Evolutionary conservation across 2,329 filamentous ascomycete genomes (phyloP).

Genomic region (Trichoderma semiorbis): DNA sequence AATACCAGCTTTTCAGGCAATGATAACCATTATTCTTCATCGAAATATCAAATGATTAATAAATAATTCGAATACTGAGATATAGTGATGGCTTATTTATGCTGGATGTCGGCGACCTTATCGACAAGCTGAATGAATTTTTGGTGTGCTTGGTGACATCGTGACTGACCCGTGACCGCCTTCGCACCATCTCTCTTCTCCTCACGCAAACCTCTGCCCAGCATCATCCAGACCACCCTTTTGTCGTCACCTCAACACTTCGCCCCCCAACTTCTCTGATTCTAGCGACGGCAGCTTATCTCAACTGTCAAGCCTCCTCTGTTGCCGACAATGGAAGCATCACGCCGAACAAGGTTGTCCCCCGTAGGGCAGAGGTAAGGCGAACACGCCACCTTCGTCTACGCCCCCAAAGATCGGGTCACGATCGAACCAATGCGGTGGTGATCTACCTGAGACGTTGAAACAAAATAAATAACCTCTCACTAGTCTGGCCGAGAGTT

Average conservation of each 20-base stretch:
- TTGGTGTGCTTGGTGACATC: neutral
- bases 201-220: neutral
- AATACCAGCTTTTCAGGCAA: neutral
- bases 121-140: neutral
- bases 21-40: neutral
- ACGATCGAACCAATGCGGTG: too few relatives aligned
- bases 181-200: neutral
- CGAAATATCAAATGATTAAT: neutral
- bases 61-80: neutral
- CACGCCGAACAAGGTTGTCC: neutral
- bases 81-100: rapidly evolving
- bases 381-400: neutral
- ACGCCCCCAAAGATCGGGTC: too few relatives aligned
- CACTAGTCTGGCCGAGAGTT: neutral
- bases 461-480: too few relatives aligned
- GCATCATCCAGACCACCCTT: neutral
- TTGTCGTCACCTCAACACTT: too few relatives aligned
- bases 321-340: neutral
- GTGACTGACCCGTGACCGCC: neutral
- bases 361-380: too few relatives aligned
- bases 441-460: too few relatives aligned
- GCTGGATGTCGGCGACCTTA: neutral
- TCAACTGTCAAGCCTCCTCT: neutral
- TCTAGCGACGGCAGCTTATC: neutral
- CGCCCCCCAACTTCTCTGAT: neutral